These are phyloP conservation scores for Pseudomicrostroma phylloplanum DNA, from an alignment of 1,284 basidiomycete species.

Conservation along the genomic window DNA sequence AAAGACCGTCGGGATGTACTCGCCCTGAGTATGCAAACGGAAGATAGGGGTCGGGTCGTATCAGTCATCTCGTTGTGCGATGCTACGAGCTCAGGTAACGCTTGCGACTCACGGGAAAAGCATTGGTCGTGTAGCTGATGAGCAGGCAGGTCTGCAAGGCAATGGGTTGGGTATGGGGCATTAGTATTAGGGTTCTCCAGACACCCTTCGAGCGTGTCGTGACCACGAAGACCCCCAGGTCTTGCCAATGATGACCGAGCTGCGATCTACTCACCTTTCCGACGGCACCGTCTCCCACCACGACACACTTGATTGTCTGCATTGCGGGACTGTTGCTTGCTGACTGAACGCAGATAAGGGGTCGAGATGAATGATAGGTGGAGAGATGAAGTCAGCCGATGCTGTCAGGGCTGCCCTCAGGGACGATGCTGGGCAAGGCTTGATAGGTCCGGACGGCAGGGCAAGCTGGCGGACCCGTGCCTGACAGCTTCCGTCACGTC, in stretches of 20 bases:
- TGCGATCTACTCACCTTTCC: constrained; percentile 25
- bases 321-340: constrained; percentile 12
- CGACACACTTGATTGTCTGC: constrained; percentile 49
- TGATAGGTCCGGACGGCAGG: no score
- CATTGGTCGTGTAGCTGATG: constrained; percentile 50
- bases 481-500: no score
- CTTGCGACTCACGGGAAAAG: constrained; percentile 41
- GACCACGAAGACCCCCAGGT: neutral
- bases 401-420: no score
- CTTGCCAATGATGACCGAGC: no score
- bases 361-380: no score
- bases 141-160: constrained; percentile 39
- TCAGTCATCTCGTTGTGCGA: neutral
- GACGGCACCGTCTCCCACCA: constrained; percentile 50
- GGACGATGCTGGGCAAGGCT: no score
- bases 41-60: neutral
- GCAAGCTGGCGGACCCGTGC: no score
- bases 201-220: no score
- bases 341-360: no score
- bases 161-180: neutral
- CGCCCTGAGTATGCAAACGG: constrained; percentile 25
- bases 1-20: constrained; percentile 61
- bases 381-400: no score
- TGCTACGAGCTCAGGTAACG: neutral
- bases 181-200: no score